Evolutionary conservation across 148 eudicot species (phyloP), one percentile per base, ranked within the genome.

Genomic region (Cornus florida): DNA sequence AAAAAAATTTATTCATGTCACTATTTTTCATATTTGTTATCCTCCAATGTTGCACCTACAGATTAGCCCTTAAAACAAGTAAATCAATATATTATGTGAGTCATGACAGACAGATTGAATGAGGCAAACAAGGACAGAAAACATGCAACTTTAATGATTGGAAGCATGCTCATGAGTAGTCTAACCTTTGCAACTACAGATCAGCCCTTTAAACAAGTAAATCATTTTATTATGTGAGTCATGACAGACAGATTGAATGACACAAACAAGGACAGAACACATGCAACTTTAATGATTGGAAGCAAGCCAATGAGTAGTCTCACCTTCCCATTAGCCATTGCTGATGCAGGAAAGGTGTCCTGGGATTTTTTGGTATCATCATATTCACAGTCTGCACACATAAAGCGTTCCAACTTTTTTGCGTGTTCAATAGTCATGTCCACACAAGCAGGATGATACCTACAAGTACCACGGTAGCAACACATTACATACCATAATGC

Each of bases 361-460:
- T 65, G 69, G 41, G 82, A 67, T 62, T 38, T 84, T 39, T 84
- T 84, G 43, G 23, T 57, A 57, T 75, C 82, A 33, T 46, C 73
- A 71, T 72, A 71, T 79, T 60, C n/a, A 72, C 85, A 84, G 19
- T 86, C 84, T 60, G 78, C 38, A 73, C 88, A 86, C 48, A 72
- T 6, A 57, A 81, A 86, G 68, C 64, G 69, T 22, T 77, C 86
- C 11, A 86, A 62, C 62, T 43, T 67, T 38, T 83, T 86, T 50
- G 86, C 88, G 59, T 78, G 64, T 46, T 78, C 88, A 59, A 57
- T 62, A 7, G 82, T 81, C 84, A 86, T 78, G 14, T 78, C 72
- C 64, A 86, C 74, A 81, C 88, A 86, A 74, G 84, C 82, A 57
- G 86, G 86, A 83, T 86, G 88, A 62, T 65, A 86, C 88, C 88